Conservation (phyloP, 2,329 filamentous ascomycete genomes). For the Alternaria tenuissima region DNA sequence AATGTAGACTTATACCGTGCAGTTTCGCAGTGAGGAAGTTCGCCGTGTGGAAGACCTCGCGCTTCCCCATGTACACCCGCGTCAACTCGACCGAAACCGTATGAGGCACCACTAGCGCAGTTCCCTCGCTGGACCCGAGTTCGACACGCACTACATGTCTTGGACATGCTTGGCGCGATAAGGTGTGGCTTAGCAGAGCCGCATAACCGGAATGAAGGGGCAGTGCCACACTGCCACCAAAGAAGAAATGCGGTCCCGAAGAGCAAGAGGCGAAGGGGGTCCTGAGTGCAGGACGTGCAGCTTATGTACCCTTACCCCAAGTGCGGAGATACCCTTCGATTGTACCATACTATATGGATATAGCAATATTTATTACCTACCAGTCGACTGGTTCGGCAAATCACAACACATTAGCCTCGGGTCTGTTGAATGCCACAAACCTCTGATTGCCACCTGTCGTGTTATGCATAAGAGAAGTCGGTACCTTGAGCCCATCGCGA, state of each 20-base stretch:
- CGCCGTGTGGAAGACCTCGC: conserved; percentile 31
- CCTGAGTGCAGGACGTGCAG: background rate
- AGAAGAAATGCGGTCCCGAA: background rate
- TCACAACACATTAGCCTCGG: background rate
- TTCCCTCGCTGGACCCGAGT: background rate
- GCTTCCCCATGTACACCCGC: conserved; percentile 24
- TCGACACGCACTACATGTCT: conserved; percentile 4
- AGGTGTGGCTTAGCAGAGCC: conserved; percentile 3
- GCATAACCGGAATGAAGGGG: background rate
- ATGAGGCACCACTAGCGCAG: conserved; percentile 7
- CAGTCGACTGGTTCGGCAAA: conserved; percentile 14
- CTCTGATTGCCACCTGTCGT: background rate
- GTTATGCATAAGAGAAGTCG: background rate
- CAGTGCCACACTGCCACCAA: background rate
- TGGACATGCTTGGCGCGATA: conserved; percentile 11
- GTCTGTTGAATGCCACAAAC: background rate
- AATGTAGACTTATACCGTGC: conserved; percentile 28
- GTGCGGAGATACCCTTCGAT: conserved; percentile 10
- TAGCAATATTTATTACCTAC: conserved; percentile 15
- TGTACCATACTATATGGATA: conserved; percentile 13
- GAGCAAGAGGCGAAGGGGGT: background rate
- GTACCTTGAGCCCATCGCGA: background rate
- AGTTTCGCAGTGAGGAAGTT: conserved; percentile 33
- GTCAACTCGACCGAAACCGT: conserved; percentile 29
- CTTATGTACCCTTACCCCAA: background rate